phyloP scores from a whole-genome alignment of 2,329 filamentous ascomycete species.

The Alternaria solani region DNA sequence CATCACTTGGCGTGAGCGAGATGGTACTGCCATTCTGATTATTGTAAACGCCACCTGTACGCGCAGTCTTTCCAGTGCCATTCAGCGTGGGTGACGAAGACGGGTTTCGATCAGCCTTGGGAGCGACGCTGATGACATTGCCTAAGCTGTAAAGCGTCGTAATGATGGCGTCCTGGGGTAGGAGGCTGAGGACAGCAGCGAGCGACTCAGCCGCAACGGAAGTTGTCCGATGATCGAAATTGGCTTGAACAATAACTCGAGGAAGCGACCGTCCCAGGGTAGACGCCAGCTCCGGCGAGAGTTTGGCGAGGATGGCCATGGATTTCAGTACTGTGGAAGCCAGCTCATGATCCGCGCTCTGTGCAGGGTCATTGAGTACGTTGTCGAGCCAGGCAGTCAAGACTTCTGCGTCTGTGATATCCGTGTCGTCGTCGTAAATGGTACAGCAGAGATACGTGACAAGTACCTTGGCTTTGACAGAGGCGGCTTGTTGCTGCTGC shows the following conservation, averaged over 20 bases:
- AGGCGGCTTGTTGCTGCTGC: constrained; percentile 85
- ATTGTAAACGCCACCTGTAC: constrained; percentile 45
- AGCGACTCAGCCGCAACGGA: constrained; percentile 83
- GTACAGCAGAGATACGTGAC: constrained; percentile 87
- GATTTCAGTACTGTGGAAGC: constrained; percentile 81
- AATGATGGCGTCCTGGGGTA: constrained; percentile 93
- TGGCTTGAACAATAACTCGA: constrained; percentile 85
- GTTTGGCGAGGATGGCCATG: constrained; percentile 80
- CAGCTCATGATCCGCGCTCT: constrained; percentile 82
- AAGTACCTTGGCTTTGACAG: constrained; percentile 83
- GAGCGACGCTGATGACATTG: constrained; percentile 84
- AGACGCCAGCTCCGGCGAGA: constrained; percentile 76
- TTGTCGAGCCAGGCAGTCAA: constrained; percentile 88
- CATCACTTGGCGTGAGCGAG: constrained; percentile 75
- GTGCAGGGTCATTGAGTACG: constrained; percentile 76
- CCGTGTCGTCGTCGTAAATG: constrained; percentile 72
- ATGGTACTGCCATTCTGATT: constrained; percentile 76
- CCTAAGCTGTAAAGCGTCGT: constrained; percentile 96
- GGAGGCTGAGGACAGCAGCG: constrained; percentile 78
- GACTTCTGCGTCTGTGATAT: constrained; percentile 78
- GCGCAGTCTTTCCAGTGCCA: constrained; percentile 57
- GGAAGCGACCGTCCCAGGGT: constrained; percentile 81
- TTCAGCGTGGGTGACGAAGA: constrained; percentile 59
- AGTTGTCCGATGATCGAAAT: constrained; percentile 73
- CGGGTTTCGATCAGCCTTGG: constrained; percentile 58